Percentiles rank a stretch among this genome's conserved stretches.
phyloP scores from a whole-genome alignment of 2,329 filamentous ascomycete species.

The Hypoxylon sp. region DNA sequence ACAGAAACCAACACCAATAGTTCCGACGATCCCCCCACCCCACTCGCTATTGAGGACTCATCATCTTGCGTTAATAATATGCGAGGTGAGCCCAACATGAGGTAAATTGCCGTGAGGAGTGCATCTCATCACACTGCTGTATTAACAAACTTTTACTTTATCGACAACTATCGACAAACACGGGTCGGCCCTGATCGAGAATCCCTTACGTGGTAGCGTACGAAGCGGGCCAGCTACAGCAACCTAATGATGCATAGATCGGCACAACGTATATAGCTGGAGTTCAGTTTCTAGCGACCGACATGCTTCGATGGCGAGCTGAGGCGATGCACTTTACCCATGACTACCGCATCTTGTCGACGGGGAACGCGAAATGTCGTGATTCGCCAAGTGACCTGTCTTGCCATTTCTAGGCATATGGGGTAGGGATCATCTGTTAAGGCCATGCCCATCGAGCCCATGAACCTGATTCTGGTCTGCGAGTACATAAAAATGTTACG shows the following conservation, averaged over 20 bases:
- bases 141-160: slow-evolving; percentile 5
- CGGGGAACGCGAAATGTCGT: slow-evolving; percentile 42
- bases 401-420: slow-evolving; percentile 35
- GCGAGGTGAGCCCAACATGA: slow-evolving; percentile 7
- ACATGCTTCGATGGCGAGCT: slow-evolving; percentile 32
- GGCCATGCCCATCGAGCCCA: slow-evolving; percentile 20
- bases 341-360: slow-evolving; percentile 24
- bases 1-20: slow-evolving; percentile 9
- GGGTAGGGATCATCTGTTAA: slow-evolving; percentile 44
- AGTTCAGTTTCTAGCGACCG: slow-evolving; percentile 11
- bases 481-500: slow-evolving; percentile 7
- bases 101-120: slow-evolving; percentile 4
- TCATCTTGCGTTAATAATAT: slow-evolving; percentile 12
- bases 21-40: slow-evolving; percentile 13
- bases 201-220: slow-evolving; percentile 25
- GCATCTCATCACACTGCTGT: slow-evolving; percentile 6
- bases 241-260: slow-evolving; percentile 40
- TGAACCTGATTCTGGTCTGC: slow-evolving; percentile 26
- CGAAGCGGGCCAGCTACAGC: slow-evolving; percentile 19
- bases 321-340: slow-evolving; percentile 15
- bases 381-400: slow-evolving; percentile 46
- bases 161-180: background rate
- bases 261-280: slow-evolving; percentile 23
- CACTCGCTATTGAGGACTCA: slow-evolving; percentile 1
- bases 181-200: slow-evolving; percentile 1